Evolutionary conservation across 2,329 filamentous ascomycete species (phyloP).

Genomic region (Chrysosporium queenslandicum): DNA sequence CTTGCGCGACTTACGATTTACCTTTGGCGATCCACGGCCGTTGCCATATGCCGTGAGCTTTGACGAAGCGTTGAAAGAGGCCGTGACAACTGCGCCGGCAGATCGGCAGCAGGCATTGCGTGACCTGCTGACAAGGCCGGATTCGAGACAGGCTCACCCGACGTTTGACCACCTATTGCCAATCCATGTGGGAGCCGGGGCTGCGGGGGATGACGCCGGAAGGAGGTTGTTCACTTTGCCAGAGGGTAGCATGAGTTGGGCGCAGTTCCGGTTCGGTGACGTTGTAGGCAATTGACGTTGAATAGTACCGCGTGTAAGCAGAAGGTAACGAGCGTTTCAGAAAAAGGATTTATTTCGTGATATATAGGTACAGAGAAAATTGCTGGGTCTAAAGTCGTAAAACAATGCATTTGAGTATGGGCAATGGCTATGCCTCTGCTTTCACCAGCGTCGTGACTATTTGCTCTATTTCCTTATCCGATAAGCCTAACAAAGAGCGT

Average conservation of each 20-base stretch:
- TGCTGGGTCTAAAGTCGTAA: slow-evolving; percentile 14
- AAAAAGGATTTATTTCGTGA: slow-evolving; percentile 7
- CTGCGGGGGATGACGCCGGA: slow-evolving; percentile 42
- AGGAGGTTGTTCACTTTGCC: slow-evolving; percentile 41
- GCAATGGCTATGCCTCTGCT: slow-evolving; percentile 28
- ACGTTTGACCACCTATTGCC: slow-evolving; percentile 54
- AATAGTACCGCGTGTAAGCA: no score
- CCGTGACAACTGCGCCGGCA: slow-evolving; percentile 42
- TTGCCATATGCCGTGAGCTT: slow-evolving; percentile 54
- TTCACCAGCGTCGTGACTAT: slow-evolving; percentile 56
- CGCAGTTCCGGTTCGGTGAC: slow-evolving; percentile 44
- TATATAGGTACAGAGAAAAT: slow-evolving; percentile 32
- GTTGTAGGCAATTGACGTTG: slow-evolving; percentile 16
- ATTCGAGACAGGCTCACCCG: slow-evolving; percentile 55
- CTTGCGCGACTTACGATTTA: slow-evolving; percentile 46
- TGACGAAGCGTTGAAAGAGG: slow-evolving; percentile 57
- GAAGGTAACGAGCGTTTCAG: no score
- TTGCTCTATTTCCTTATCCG: slow-evolving; percentile 61
- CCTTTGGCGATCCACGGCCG: slow-evolving; percentile 38
- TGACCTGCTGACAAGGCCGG: slow-evolving; percentile 39
- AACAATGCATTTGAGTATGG: slow-evolving; percentile 21
- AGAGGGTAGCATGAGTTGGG: slow-evolving; percentile 47
- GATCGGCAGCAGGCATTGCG: slow-evolving; percentile 38
- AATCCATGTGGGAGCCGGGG: slow-evolving; percentile 48
- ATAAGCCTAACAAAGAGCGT: slow-evolving; percentile 49